Percentiles rank a stretch among this genome's conserved stretches.
Evolutionary conservation across 192 early-diverging fungal species (phyloP).

Genomic region (Gorgonomyces haynaldii): DNA sequence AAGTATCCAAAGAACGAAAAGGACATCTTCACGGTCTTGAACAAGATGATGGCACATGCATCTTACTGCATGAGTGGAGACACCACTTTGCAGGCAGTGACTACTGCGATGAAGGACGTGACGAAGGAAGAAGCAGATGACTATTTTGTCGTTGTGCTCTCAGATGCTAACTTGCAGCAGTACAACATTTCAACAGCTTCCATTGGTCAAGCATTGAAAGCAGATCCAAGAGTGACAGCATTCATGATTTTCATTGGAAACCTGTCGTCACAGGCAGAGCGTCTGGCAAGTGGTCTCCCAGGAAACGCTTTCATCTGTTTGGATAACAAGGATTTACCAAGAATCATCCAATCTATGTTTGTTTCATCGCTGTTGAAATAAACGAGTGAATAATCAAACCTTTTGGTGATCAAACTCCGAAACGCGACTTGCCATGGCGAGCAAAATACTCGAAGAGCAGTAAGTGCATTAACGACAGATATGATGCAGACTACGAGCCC

Average conservation of each 20-base stretch:
- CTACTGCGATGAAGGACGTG: constrained; percentile 55
- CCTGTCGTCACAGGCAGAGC: constrained; percentile 59
- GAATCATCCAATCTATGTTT: constrained; percentile 28
- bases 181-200: constrained; percentile 64
- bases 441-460: constrained; percentile 31
- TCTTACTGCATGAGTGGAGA: constrained; percentile 71
- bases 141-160: constrained; percentile 66
- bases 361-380: constrained; percentile 4
- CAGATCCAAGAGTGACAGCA: constrained; percentile 58
- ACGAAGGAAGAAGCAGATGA: constrained; percentile 65
- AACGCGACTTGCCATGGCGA: too few species aligned
- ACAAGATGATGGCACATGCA: constrained; percentile 60
- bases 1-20: constrained; percentile 71
- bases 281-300: constrained; percentile 9
- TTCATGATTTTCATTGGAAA: constrained; percentile 76
- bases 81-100: constrained; percentile 57
- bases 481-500: constrained; percentile 55
- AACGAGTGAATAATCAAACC: too few species aligned
- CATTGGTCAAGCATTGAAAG: constrained; percentile 46
- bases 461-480: constrained; percentile 19
- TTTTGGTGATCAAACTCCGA: too few species aligned
- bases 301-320: constrained; percentile 28
- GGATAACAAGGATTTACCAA: constrained; percentile 30
- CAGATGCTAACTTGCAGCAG: constrained; percentile 71
- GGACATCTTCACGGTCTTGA: constrained; percentile 53